A percentile compares a stretch with the other conserved stretches of the same genome.
Evolutionary conservation across 306 rosid species (phyloP).

Genomic region (Quercus aquifolioides): DNA sequence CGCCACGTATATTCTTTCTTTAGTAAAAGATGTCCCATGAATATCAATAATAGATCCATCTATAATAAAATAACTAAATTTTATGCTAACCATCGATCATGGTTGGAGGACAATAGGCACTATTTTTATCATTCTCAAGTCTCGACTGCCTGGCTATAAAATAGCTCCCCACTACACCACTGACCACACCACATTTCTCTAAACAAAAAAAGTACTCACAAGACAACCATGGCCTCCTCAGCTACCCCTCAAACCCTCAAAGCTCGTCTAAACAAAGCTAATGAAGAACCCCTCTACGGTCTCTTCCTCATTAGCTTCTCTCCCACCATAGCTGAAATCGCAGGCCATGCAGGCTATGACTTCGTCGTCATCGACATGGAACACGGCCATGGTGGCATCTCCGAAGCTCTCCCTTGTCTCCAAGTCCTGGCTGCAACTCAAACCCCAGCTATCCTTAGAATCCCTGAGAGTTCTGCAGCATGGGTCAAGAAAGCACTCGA

Average conservation of each 20-base stretch:
- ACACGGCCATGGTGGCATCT: constrained; percentile 65
- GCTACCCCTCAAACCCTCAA: constrained; percentile 35
- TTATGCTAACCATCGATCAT: no score
- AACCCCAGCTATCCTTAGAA: constrained; percentile 59
- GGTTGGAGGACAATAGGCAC: no score
- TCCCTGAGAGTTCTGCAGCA: constrained; percentile 55
- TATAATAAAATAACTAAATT: no score
- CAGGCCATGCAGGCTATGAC: constrained; percentile 68
- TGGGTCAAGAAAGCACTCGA: constrained; percentile 89
- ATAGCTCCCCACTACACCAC: no score
- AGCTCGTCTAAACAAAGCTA: constrained; percentile 42
- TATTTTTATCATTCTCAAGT: no score
- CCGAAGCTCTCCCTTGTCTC: constrained; percentile 62
- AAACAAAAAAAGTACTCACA: no score
- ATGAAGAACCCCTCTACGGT: constrained; percentile 69
- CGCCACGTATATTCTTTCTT: no score
- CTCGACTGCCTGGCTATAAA: no score
- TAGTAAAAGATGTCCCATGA: no score
- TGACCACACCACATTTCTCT: no score
- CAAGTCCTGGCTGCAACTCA: constrained; percentile 64
- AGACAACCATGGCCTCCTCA: background rate
- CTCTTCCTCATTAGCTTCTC: constrained; percentile 71
- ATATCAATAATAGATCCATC: no score
- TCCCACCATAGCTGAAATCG: constrained; percentile 75
- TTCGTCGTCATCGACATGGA: constrained; percentile 80